phyloP scores from a whole-genome alignment of 1,284 basidiomycete species.

The Ustilago trichophora region DNA sequence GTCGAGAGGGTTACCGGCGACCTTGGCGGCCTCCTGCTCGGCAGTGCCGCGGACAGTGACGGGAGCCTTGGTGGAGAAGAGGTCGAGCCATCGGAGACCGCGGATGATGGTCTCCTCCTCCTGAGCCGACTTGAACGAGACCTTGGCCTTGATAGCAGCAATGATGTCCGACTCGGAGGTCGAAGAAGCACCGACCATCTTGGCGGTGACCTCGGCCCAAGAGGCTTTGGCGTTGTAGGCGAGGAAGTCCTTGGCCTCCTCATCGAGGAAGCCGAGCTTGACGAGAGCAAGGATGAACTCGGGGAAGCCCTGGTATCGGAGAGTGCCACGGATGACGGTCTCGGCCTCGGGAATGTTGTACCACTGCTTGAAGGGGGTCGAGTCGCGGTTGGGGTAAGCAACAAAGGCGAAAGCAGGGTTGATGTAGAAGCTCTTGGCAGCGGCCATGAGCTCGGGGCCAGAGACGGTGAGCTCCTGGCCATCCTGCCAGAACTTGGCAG shows the following conservation, averaged over 20 bases:
- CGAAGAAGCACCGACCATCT: constrained; percentile 78
- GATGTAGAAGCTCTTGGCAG: constrained; percentile 91
- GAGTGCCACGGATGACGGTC: constrained; percentile 89
- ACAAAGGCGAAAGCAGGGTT: constrained; percentile 95
- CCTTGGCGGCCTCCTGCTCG: constrained; percentile 72
- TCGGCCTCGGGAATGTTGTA: constrained; percentile 98
- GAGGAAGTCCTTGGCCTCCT: constrained; percentile 78
- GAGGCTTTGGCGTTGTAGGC: constrained; percentile 65
- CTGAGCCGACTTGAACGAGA: constrained; percentile 51
- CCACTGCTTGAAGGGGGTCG: constrained; percentile 80
- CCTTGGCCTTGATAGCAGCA: constrained; percentile 52
- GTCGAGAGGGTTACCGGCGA: constrained; percentile 86
- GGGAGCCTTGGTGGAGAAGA: constrained; percentile 76
- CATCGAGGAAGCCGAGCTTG: constrained; percentile 86
- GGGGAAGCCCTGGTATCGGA: constrained; percentile 98
- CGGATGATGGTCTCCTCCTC: constrained; percentile 55
- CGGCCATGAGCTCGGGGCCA: constrained; percentile 61
- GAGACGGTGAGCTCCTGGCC: constrained; percentile 59
- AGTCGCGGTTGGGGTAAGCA: constrained; percentile 97
- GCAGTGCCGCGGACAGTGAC: constrained; percentile 63
- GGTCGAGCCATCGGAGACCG: constrained; percentile 85
- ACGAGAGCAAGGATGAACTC: constrained; percentile 91
- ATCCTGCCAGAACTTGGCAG: constrained; percentile 75
- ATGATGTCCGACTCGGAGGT: constrained; percentile 70
- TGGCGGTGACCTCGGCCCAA: constrained; percentile 76